Conservation (phyloP, 2,329 filamentous ascomycete genomes). For the Arthroderma sp. region DNA sequence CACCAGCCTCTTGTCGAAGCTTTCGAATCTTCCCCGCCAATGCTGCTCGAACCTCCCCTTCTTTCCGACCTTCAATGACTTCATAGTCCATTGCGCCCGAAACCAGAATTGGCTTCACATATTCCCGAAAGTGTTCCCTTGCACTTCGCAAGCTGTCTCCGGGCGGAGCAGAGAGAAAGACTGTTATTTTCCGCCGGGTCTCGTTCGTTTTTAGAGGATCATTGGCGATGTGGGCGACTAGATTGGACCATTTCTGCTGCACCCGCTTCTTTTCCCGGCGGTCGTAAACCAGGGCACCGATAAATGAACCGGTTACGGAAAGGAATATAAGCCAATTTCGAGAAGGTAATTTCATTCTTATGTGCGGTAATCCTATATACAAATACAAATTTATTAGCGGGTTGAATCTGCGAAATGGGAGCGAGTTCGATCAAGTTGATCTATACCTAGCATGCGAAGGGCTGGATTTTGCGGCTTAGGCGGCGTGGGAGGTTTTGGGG, state of each 20-base stretch:
- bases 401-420: too few species aligned
- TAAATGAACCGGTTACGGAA: conserved; percentile 61
- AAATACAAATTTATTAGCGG: too few species aligned
- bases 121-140: conserved; percentile 93
- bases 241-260: conserved; percentile 72
- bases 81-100: conserved; percentile 91
- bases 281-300: conserved; percentile 77
- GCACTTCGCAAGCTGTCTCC: conserved; percentile 70
- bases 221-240: conserved; percentile 71
- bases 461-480: conserved; percentile 13
- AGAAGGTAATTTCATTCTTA: conserved; percentile 74
- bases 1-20: conserved; percentile 46
- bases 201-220: conserved; percentile 60
- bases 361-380: conserved; percentile 58
- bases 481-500: conserved; percentile 6
- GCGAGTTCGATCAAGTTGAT: too few species aligned
- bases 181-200: conserved; percentile 70
- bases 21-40: conserved; percentile 74
- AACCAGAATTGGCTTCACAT: conserved; percentile 83
- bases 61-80: conserved; percentile 77
- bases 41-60: conserved; percentile 83
- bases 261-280: conserved; percentile 75
- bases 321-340: conserved; percentile 98
- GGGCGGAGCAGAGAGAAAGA: conserved; percentile 76
- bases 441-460: conserved; percentile 11